These are phyloP conservation scores for Neopestalotiopsis sp. DNA, from an alignment of 2,329 filamentous ascomycete genomes.

Conservation along the genomic window DNA sequence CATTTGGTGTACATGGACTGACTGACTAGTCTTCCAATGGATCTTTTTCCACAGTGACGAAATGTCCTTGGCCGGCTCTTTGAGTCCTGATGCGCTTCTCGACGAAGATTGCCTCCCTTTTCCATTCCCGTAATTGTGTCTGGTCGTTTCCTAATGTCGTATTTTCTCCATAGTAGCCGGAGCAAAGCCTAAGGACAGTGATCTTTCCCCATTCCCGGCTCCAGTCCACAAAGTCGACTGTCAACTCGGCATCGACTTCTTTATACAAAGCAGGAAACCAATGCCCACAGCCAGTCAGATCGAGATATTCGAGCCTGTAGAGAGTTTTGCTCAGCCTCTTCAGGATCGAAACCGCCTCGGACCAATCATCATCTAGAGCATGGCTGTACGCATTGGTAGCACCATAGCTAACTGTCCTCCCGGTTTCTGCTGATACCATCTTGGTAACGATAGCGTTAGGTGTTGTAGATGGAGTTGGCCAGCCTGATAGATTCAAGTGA, in stretches of 20 bases:
- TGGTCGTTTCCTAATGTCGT: constrained; percentile 34
- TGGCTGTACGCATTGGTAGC: constrained; percentile 64
- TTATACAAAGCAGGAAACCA: constrained; percentile 58
- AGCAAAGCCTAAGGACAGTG: constrained; percentile 47
- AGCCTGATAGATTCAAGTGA: constrained; percentile 65
- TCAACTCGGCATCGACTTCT: constrained; percentile 46
- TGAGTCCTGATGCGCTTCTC: constrained; percentile 53
- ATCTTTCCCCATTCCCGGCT: constrained; percentile 58
- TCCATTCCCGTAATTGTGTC: constrained; percentile 41
- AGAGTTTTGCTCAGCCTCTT: constrained; percentile 57
- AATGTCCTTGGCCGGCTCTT: constrained; percentile 53
- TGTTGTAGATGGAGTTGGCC: constrained; percentile 65
- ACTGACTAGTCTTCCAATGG: background rate
- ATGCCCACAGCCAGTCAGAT: constrained; percentile 62
- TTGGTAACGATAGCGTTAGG: constrained; percentile 56
- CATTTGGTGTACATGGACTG: background rate
- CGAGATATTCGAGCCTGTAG: constrained; percentile 65
- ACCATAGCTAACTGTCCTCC: constrained; percentile 53
- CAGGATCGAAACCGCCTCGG: constrained; percentile 61
- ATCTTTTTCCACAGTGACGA: constrained; percentile 55
- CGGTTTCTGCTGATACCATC: constrained; percentile 48
- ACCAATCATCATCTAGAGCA: constrained; percentile 62
- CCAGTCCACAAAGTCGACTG: constrained; percentile 55
- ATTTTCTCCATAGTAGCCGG: constrained; percentile 45
- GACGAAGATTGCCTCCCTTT: constrained; percentile 44